phyloP scores from a whole-genome alignment of 2,329 filamentous ascomycete genomes.

The Fusarium anthophilum region DNA sequence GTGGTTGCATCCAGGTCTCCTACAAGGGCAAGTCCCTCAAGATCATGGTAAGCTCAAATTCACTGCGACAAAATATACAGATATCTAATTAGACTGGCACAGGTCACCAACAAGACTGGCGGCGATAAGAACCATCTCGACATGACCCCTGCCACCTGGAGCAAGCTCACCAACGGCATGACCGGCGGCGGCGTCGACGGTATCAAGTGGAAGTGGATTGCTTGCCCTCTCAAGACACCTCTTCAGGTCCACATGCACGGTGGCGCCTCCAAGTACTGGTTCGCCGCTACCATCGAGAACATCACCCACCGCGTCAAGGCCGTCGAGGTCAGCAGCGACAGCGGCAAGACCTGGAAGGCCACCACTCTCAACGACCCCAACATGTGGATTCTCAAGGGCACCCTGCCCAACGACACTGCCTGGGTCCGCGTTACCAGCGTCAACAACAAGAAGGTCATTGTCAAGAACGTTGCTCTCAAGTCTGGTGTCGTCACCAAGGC shows the following conservation, averaged over 20 bases:
- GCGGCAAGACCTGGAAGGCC: conserved; percentile 7
- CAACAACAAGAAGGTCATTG: conserved; percentile 18
- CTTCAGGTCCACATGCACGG: conserved; percentile 18
- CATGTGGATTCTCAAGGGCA: conserved; percentile 14
- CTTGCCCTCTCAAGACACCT: conserved; percentile 3
- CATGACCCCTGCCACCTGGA: conserved; percentile 16
- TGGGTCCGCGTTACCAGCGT: conserved; percentile 14
- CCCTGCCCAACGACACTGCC: conserved; percentile 5
- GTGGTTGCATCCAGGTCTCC: conserved; percentile 2
- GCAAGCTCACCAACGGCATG: conserved; percentile 14
- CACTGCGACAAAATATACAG: too few species aligned
- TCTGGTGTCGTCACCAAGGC: conserved; percentile 12
- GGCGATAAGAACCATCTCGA: conserved; percentile 20
- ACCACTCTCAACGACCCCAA: conserved; percentile 3
- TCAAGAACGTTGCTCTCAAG: conserved; percentile 14
- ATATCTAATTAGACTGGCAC: too few species aligned
- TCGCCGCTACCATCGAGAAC: conserved; percentile 17
- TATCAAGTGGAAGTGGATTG: conserved; percentile 25
- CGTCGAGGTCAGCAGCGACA: conserved; percentile 15
- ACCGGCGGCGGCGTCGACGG: conserved; percentile 4
- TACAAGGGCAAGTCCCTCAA: conserved; percentile 11
- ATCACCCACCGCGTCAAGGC: conserved; percentile 15
- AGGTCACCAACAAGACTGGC: conserved; percentile 11
- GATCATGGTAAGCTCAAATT: conserved; percentile 18
- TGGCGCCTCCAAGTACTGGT: conserved; percentile 21